Percentiles rank a stretch among this genome's conserved stretches.
phyloP scores from a whole-genome alignment of 257 asterid species.

The Buddleja alternifolia region DNA sequence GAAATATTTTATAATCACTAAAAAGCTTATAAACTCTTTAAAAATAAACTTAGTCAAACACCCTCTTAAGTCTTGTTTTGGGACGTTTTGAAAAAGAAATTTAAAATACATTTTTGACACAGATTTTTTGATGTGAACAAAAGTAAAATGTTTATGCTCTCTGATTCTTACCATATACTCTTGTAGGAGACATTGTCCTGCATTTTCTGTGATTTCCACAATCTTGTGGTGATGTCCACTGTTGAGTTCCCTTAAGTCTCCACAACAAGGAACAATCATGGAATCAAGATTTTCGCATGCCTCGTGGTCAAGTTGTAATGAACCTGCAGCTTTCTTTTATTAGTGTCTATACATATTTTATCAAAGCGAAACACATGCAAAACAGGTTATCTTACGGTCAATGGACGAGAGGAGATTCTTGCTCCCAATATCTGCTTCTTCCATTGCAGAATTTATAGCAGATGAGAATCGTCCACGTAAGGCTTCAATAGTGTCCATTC shows the following conservation, averaged over 20 bases:
- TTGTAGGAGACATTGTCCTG: slow-evolving; percentile 86
- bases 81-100: too few species aligned
- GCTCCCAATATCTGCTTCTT: slow-evolving; percentile 82
- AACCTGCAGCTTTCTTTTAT: slow-evolving; percentile 47
- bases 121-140: not conserved
- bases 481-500: slow-evolving; percentile 71
- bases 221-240: slow-evolving; percentile 76
- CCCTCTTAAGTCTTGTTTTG: too few species aligned
- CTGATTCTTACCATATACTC: slow-evolving; percentile 71
- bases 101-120: too few species aligned
- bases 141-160: not conserved
- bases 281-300: slow-evolving; percentile 84
- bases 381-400: slow-evolving; percentile 61
- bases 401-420: slow-evolving; percentile 76
- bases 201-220: slow-evolving; percentile 75
- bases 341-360: slow-evolving; percentile 12
- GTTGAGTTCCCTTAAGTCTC: slow-evolving; percentile 80
- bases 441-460: slow-evolving; percentile 76
- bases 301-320: slow-evolving; percentile 90
- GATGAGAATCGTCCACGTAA: slow-evolving; percentile 69
- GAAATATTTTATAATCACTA: too few species aligned
- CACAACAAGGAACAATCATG: slow-evolving; percentile 80
- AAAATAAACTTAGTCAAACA: too few species aligned
- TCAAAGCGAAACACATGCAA: not conserved
- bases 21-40: too few species aligned